Base-by-base conservation (phyloP, 2,329 filamentous ascomycete species). In the Phaeoacremonium minimum region DNA sequence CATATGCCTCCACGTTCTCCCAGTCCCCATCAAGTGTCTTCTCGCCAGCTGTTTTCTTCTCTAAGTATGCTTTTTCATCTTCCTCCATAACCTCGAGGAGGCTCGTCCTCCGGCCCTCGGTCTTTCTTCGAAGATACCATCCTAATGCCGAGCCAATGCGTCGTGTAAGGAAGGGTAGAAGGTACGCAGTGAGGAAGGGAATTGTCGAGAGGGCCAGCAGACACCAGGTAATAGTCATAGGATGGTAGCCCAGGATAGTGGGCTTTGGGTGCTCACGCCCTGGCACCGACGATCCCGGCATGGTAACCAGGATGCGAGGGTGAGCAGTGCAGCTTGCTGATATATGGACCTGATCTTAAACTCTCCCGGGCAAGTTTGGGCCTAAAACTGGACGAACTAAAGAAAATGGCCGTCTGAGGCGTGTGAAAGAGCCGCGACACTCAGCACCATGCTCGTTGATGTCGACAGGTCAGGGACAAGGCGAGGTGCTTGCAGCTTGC, bases 1-100 rank as follows among this genome's bases (percentile, higher is more conserved):
- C 51, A 5, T 70, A 63, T 22, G 68, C 63, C 41, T 83, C 76
- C 16, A 87, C 71, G 50, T 80, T 81, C 57, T 87, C 81, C 82
- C 83, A 87, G 18, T 80, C 77, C 45, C 84, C 80, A 20, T 53
- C 53, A 12, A 43, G 38, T 49, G 52, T 53, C 36, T 61, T 57
- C 29, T 48, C 46, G 29, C 60, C 53, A 4, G 52, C 51, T 20
- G 47, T 46, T 29, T 63, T 57, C 16, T 58, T 49, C 37, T 66
- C 55, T 17, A 35, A 36, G 15, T 53, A 62, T 28, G 55, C 60
- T 38, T 53, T 53, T 43, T 73, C 64, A 30, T 73, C 67, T 13
- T 68, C 63, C 12, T 63, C 58, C 55, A 72, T 71, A 15, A 71
- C 57, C 32, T 69, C 58, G 41, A 83, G 55, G 36, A 87, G 72